Conservation (phyloP, 2,329 filamentous ascomycete species). For the Aspergillus neoniger region DNA sequence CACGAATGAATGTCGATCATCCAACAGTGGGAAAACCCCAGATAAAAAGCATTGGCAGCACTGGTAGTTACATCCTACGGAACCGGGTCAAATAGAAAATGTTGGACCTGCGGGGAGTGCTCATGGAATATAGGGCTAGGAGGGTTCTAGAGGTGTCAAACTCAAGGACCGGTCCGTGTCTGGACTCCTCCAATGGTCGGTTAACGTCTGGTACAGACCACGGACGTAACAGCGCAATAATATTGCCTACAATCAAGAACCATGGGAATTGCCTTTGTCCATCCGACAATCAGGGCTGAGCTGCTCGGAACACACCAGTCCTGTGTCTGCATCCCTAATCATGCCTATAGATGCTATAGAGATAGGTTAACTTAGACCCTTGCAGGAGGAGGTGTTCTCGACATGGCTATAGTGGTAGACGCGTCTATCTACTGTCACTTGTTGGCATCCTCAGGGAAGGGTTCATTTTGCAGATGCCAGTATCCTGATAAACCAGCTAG, state of each 20-base stretch:
- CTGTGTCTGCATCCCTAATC: background rate
- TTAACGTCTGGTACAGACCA: constrained; percentile 2
- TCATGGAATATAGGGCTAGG: constrained; percentile 11
- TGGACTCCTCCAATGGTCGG: constrained; percentile 7
- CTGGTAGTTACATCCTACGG: background rate
- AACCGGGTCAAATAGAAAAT: background rate
- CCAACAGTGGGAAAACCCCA: background rate
- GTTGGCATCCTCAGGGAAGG: background rate
- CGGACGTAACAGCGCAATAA: constrained; percentile 18
- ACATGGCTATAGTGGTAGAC: background rate
- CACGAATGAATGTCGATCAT: background rate
- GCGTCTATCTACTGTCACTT: background rate
- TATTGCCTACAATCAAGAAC: background rate
- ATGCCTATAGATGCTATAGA: background rate
- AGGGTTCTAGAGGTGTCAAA: constrained; percentile 6
- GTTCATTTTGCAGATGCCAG: no score
- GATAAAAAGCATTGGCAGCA: background rate
- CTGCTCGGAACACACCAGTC: background rate
- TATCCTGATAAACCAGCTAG: background rate
- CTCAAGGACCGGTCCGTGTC: background rate
- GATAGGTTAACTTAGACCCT: background rate
- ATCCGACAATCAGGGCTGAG: background rate
- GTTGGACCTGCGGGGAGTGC: background rate
- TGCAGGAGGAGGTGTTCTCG: background rate
- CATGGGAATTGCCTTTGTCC: background rate